phyloP scores from a whole-genome alignment of 306 rosid species.

The Castanea sativa region DNA sequence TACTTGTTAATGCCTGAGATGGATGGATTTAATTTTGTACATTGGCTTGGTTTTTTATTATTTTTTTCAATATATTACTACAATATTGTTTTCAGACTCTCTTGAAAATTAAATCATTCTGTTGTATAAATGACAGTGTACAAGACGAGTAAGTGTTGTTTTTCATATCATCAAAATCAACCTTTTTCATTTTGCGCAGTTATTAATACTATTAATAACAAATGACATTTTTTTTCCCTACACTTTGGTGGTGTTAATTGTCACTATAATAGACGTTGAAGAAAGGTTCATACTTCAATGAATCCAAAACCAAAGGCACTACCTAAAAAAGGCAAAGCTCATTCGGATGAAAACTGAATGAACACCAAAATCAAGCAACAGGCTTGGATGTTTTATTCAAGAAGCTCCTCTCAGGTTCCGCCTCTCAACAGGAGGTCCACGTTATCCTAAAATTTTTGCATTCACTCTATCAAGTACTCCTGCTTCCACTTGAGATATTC shows the following conservation, averaged over 20 bases:
- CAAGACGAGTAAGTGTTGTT: too few relatives aligned
- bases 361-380: not conserved
- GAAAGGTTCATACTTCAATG: not conserved
- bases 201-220: too few relatives aligned
- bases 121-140: too few relatives aligned
- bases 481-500: not conserved
- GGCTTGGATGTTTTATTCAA: not conserved
- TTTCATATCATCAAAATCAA: too few relatives aligned
- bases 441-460: not conserved
- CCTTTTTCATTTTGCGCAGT: too few relatives aligned
- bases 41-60: too few relatives aligned
- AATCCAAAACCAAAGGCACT: not conserved
- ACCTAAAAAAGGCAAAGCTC: not conserved
- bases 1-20: too few relatives aligned
- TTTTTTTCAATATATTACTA: too few relatives aligned
- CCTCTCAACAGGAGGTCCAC: not conserved
- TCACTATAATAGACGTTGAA: not conserved
- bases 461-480: not conserved
- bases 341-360: not conserved
- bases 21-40: too few relatives aligned
- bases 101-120: too few relatives aligned
- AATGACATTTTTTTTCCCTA: too few relatives aligned
- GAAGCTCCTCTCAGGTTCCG: not conserved
- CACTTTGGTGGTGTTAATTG: not conserved
- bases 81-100: too few relatives aligned